Conservation (phyloP, 805 yeast species). For the Saturnispora ahearnii region DNA sequence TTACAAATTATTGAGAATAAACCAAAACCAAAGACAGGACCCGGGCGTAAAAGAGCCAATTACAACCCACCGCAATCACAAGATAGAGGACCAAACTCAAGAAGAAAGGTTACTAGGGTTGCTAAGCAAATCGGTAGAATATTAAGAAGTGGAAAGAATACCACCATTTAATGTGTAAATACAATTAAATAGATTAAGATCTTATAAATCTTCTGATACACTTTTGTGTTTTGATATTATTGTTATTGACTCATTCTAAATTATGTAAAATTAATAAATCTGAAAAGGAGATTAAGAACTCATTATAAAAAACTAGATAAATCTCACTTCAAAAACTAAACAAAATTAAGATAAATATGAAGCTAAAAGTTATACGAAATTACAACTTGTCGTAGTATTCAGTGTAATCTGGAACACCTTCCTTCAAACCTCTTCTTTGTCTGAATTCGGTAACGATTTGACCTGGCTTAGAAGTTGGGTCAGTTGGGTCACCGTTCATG, state of each 20-base stretch:
- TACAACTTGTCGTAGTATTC: constrained; percentile 94
- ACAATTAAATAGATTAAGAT: neutral
- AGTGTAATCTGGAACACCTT: constrained; percentile 97
- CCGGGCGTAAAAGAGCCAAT: neutral
- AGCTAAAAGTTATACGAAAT: constrained; percentile 16
- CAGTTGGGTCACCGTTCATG: constrained; percentile 87
- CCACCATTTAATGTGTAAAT: neutral
- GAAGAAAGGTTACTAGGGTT: constrained; percentile 5
- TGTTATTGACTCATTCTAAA: neutral
- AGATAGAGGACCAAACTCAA: neutral
- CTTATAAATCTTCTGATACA: no score
- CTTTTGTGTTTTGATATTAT: no score
- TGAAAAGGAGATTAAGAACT: constrained; percentile 3
- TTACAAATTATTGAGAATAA: neutral
- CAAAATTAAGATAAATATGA: constrained; percentile 9
- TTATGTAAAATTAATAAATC: constrained; percentile 2
- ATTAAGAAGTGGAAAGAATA: constrained; percentile 2
- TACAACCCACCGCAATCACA: neutral
- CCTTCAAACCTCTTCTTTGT: constrained; percentile 96
- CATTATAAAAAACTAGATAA: constrained; percentile 7
- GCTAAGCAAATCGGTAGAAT: constrained; percentile 1
- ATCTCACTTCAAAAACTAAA: constrained; percentile 13
- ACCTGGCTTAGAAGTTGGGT: constrained; percentile 66
- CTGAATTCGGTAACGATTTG: constrained; percentile 53
- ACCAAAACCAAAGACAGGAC: neutral